Evolutionary conservation across 441 rosid species (phyloP).

Genomic region (Geranium incanum): DNA sequence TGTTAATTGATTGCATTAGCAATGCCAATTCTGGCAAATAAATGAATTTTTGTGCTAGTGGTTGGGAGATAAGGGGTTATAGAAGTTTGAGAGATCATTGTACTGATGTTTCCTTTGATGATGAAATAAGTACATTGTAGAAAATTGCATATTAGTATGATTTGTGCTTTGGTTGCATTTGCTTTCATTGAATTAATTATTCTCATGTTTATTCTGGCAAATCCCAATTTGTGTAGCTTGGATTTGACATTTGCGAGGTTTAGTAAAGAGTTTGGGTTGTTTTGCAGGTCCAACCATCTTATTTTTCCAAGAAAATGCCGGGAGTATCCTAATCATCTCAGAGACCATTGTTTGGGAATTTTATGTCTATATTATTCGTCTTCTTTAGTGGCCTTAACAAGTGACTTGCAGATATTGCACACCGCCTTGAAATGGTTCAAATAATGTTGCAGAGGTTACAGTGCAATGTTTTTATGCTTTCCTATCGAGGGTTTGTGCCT

Average conservation of each 20-base stretch:
- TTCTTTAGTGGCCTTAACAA: conserved; percentile 39
- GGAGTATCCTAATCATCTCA: conserved; percentile 67
- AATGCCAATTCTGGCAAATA: neutral
- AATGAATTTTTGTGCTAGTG: neutral
- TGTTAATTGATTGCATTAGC: neutral
- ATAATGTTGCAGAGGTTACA: conserved; percentile 76
- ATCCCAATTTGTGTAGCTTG: neutral
- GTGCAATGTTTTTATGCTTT: conserved; percentile 96
- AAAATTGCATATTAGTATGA: too few relatives aligned
- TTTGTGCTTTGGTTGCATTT: neutral
- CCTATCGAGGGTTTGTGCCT: conserved; percentile 77
- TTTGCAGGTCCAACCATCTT: conserved; percentile 91
- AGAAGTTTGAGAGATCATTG: neutral
- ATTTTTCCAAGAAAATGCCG: conserved; percentile 98
- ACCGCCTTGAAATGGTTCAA: conserved; percentile 89
- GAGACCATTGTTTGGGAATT: conserved; percentile 9
- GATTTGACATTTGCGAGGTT: neutral
- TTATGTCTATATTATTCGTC: conserved; percentile 1
- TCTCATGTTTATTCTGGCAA: neutral
- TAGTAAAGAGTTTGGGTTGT: conserved; percentile 10
- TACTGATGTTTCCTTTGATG: neutral
- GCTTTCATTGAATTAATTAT: neutral
- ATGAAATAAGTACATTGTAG: neutral
- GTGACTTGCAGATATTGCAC: conserved; percentile 70
- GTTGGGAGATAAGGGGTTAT: neutral